These are phyloP conservation scores for Aristolochia contorta DNA, from an alignment of 164 flowering plant species.

Conservation along the genomic window DNA sequence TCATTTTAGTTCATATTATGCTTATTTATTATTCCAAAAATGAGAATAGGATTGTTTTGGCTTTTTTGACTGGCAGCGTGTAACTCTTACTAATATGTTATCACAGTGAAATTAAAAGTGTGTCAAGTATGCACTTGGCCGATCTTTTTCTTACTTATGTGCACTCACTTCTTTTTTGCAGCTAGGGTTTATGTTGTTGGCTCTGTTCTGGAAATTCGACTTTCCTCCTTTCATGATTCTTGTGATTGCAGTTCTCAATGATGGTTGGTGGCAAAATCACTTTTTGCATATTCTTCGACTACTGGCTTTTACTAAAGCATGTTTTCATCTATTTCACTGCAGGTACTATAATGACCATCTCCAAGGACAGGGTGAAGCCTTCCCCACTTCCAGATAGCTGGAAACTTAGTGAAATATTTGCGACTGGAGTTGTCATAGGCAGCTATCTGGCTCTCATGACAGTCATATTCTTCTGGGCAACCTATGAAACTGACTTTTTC, in stretches of 20 bases:
- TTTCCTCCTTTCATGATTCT: slow-evolving; percentile 73
- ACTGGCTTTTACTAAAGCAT: not conserved
- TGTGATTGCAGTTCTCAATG: slow-evolving; percentile 59
- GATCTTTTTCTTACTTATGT: no score
- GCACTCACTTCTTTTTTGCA: slow-evolving; percentile 15
- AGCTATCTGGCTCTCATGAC: slow-evolving; percentile 49
- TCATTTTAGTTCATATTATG: no score
- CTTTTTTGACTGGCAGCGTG: no score
- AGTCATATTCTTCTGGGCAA: slow-evolving; percentile 41
- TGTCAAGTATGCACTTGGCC: no score
- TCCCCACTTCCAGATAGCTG: slow-evolving; percentile 61
- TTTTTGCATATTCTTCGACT: not conserved
- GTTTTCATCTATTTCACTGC: slow-evolving; percentile 3
- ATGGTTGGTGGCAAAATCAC: slow-evolving; percentile 31
- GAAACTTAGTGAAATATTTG: slow-evolving; percentile 61
- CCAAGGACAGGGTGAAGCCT: slow-evolving; percentile 71
- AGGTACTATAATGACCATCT: slow-evolving; percentile 76
- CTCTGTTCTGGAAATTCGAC: slow-evolving; percentile 41
- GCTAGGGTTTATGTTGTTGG: slow-evolving; percentile 55
- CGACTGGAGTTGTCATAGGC: slow-evolving; percentile 54
- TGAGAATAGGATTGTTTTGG: no score
- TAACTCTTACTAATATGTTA: not conserved
- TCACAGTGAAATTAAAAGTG: no score
- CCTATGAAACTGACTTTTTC: slow-evolving; percentile 43
- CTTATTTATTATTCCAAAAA: no score